Percentiles rank a stretch among this genome's conserved stretches.
Conservation (phyloP, 345 rosid genomes). For the Eucalyptus tenuipes region DNA sequence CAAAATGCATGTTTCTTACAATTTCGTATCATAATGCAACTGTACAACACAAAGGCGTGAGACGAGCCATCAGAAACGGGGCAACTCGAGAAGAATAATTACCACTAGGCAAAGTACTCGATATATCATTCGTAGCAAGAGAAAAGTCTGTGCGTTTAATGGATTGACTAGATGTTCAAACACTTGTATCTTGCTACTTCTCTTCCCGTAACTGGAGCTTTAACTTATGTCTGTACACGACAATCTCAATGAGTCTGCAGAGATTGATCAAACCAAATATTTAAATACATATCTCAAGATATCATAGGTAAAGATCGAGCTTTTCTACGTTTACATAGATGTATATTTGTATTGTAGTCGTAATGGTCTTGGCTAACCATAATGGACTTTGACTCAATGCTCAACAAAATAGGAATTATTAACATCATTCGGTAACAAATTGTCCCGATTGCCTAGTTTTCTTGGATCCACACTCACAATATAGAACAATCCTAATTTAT, state of each 20-base stretch:
- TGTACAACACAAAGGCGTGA: neutral
- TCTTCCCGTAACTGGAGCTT: neutral
- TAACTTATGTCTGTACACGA: neutral
- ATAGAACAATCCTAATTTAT: neutral
- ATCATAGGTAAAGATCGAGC: neutral
- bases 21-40: conserved; percentile 25
- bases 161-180: neutral
- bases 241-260: neutral
- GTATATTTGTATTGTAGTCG: neutral
- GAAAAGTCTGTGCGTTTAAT: neutral
- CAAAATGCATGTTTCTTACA: conserved; percentile 41
- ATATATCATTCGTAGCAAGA: neutral
- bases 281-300: neutral
- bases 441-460: neutral
- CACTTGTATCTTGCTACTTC: neutral
- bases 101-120: neutral
- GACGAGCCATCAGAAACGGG: neutral
- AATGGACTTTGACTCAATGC: neutral
- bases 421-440: neutral
- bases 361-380: neutral
- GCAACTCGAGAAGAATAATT: neutral
- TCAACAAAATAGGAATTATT: neutral
- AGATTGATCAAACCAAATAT: neutral
- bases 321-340: neutral
- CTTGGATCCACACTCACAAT: neutral